These are phyloP conservation scores for Epichloe uncinata DNA, from an alignment of 2,329 filamentous ascomycete species.

Conservation along the genomic window DNA sequence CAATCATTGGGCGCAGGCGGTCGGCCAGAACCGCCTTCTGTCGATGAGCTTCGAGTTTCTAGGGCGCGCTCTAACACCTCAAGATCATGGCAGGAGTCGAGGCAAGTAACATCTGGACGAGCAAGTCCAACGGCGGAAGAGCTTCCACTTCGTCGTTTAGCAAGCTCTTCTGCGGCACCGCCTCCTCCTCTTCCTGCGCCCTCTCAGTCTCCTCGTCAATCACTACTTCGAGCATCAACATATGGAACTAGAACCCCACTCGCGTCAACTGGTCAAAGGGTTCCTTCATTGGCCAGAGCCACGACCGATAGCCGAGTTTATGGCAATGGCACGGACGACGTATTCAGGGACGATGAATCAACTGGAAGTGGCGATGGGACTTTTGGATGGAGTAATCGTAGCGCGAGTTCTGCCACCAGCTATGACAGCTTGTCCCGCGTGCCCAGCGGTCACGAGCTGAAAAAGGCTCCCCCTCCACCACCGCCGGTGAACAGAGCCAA, in stretches of 20 bases:
- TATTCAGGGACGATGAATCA: constrained; percentile 37
- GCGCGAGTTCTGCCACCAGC: constrained; percentile 43
- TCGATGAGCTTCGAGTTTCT: constrained; percentile 11
- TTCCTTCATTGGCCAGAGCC: constrained; percentile 31
- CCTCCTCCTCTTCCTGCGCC: constrained; percentile 22
- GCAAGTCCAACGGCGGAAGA: constrained; percentile 19
- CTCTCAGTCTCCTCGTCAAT: constrained; percentile 11
- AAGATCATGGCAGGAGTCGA: constrained; percentile 26
- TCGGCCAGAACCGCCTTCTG: constrained; percentile 5
- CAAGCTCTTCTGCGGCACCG: constrained; percentile 17
- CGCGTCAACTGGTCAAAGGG: constrained; percentile 11
- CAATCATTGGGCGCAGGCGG: constrained; percentile 28
- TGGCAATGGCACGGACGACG: constrained; percentile 25
- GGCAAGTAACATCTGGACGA: constrained; percentile 1
- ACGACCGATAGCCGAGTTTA: constrained; percentile 22
- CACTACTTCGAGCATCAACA: constrained; percentile 1
- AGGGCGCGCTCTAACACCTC: constrained; percentile 36
- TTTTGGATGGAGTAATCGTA: constrained; percentile 36
- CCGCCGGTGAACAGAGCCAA: constrained; percentile 35
- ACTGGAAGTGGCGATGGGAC: constrained; percentile 37
- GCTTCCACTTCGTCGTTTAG: constrained; percentile 30
- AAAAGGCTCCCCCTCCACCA: constrained; percentile 44
- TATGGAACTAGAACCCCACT: constrained; percentile 5
- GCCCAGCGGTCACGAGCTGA: constrained; percentile 18
- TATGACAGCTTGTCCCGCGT: constrained; percentile 32